Evolutionary conservation across 768 basidiomycete genomes (phyloP), one percentile per base, ranked within the genome.

Genomic region (Kwoniella dejecticola): DNA sequence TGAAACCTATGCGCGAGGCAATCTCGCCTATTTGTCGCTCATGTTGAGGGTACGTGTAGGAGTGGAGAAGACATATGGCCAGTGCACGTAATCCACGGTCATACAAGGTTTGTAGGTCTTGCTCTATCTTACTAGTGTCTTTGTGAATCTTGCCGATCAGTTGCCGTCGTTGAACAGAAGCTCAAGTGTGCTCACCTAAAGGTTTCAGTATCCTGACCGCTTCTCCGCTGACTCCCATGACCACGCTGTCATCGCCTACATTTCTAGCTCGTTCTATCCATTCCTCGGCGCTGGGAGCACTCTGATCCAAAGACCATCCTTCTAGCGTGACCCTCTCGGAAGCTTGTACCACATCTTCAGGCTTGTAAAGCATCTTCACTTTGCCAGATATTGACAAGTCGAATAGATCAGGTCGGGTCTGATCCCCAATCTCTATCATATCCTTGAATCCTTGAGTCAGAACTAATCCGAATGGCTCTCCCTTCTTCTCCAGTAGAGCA

Each of bases 1-100:
- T 66, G 53, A 97, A 98, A 26, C 94, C 94, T 4, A 94, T 78
- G 42, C 84, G 83, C 26, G 85, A 83, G 4, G 94, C 95, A 15
- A 96, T 76, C 0, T 81, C 79, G 27, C 89, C 92, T 17, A 97
- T 79, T 47, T 83, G 77, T 2, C 81, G 80, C 75, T 97, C 94
- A 74, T 98, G 95, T 6, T 88, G 84, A 0, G 90, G 60, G 77
- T 84, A 92, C 3, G 90, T 92, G 58, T 68, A 74, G 12, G 64
- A 67, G 48, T 73, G 71, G 2, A 69, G 65, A 27, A 77, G 67
- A 17, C 68, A 73, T 31, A 77, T 62, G 15, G 69, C 75, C 24
- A 72, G 53, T 50, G 57, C 64, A n/a, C 89, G 87, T 70, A 90
- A 90, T 5, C 92, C 95, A 23, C 85, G 82, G 13, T 84, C 85